Conservation (phyloP, 305 asterid species). For the Solanum hybrid region DNA sequence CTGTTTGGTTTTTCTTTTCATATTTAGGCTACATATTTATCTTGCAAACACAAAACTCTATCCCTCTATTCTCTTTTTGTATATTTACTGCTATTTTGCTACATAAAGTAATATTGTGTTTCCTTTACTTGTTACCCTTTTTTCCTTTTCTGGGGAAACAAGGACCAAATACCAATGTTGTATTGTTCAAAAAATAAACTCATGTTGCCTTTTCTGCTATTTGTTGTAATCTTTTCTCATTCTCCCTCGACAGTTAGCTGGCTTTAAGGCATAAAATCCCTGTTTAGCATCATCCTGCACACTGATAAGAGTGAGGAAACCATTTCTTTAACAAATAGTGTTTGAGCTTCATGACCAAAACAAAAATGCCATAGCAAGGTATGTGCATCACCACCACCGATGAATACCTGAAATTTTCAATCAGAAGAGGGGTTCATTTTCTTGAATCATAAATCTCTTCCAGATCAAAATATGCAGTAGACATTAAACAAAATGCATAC, state of each 20-base stretch:
- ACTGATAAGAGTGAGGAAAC: constrained; percentile 67
- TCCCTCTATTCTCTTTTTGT: not conserved
- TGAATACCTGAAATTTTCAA: constrained; percentile 47
- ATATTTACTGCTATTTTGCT: not conserved
- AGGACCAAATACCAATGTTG: not conserved
- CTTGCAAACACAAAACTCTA: not conserved
- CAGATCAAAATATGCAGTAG: not conserved
- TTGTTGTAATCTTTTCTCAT: not conserved
- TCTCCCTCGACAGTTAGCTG: not conserved
- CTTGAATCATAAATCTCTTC: not conserved
- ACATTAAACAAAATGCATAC: constrained; percentile 24
- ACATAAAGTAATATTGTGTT: not conserved
- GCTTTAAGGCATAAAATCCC: not conserved
- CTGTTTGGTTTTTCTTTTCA: not conserved
- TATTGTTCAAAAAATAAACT: not conserved
- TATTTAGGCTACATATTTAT: not conserved
- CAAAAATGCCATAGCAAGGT: constrained; percentile 79
- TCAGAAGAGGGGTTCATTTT: not conserved
- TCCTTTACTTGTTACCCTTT: not conserved
- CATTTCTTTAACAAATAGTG: constrained; percentile 59
- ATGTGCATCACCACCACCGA: constrained; percentile 80
- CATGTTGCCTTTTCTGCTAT: not conserved
- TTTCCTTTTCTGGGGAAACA: not conserved
- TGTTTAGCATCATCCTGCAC: constrained; percentile 1
- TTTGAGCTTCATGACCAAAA: constrained; percentile 65